Percentiles rank a stretch among this genome's conserved stretches.
These are phyloP conservation scores for Solanum microdontum DNA, from an alignment of 257 asterid species.

Conservation along the genomic window DNA sequence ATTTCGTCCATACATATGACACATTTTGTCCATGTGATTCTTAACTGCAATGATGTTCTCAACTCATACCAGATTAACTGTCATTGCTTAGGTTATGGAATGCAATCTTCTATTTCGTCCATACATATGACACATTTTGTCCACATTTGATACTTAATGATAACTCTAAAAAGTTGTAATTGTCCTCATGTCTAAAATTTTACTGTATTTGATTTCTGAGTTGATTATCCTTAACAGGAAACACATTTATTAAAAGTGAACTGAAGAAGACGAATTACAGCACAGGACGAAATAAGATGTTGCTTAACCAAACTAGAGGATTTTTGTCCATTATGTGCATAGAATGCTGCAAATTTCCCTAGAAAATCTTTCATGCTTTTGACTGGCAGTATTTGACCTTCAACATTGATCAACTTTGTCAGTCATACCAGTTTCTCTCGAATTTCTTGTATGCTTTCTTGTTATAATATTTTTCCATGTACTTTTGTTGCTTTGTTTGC, in stretches of 20 bases:
- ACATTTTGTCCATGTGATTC: neutral
- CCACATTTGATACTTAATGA: neutral
- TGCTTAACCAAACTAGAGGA: neutral
- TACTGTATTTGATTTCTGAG: neutral
- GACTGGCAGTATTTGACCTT: neutral
- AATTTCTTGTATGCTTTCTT: neutral
- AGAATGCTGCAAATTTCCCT: neutral
- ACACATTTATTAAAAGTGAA: neutral
- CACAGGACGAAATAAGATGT: neutral
- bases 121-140: neutral
- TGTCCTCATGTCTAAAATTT: neutral
- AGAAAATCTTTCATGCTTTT: neutral
- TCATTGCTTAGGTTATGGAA: neutral
- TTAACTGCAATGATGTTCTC: neutral
- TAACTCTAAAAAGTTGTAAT: neutral
- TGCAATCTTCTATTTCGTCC: neutral
- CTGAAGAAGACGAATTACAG: conserved; percentile 1
- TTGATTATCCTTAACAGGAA: neutral
- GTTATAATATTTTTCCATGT: neutral
- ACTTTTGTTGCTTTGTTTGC: neutral
- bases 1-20: neutral
- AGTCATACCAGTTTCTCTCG: neutral
- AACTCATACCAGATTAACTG: neutral
- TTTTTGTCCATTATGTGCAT: neutral
- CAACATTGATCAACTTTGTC: neutral